A percentile compares a stretch with the other conserved stretches of the same genome.
phyloP scores from a whole-genome alignment of 176 grass and related monocot genomes.

The Thinopyrum elongatum region DNA sequence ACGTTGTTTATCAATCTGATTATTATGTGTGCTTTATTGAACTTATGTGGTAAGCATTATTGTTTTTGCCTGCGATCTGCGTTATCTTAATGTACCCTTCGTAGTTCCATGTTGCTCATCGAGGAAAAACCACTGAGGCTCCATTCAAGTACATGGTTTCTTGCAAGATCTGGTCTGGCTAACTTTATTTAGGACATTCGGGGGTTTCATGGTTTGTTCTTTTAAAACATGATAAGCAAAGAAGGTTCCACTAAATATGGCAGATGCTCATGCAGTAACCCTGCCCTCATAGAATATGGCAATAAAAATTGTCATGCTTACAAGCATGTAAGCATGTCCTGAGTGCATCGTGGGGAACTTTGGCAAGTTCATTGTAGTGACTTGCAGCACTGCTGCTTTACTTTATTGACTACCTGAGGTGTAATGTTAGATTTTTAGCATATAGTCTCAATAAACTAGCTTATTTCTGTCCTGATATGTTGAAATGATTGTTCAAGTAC shows the following conservation, averaged over 20 bases:
- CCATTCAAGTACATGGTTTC: not conserved
- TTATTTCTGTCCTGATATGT: not conserved
- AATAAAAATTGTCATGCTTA: not conserved
- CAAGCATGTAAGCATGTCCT: not conserved
- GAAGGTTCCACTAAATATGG: not conserved
- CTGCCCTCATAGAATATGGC: not conserved
- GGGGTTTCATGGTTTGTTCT: not conserved
- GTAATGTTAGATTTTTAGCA: not conserved
- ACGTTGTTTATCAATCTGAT: not conserved
- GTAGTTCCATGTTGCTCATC: not conserved
- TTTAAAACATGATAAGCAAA: not conserved
- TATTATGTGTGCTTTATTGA: not conserved
- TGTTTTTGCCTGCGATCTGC: not conserved
- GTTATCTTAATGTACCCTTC: not conserved
- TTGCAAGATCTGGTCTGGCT: not conserved
- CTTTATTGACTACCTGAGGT: not conserved
- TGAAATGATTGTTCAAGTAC: not conserved
- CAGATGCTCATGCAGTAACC: not conserved
- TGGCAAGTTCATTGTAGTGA: not conserved
- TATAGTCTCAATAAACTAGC: not conserved
- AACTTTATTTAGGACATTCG: not conserved
- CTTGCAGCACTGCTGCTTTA: not conserved
- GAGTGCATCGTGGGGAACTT: not conserved
- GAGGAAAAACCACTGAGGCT: not conserved
- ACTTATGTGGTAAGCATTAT: not conserved